Base-by-base conservation (phyloP, 139 green algal species). In the Diplosphaera chodatii region DNA sequence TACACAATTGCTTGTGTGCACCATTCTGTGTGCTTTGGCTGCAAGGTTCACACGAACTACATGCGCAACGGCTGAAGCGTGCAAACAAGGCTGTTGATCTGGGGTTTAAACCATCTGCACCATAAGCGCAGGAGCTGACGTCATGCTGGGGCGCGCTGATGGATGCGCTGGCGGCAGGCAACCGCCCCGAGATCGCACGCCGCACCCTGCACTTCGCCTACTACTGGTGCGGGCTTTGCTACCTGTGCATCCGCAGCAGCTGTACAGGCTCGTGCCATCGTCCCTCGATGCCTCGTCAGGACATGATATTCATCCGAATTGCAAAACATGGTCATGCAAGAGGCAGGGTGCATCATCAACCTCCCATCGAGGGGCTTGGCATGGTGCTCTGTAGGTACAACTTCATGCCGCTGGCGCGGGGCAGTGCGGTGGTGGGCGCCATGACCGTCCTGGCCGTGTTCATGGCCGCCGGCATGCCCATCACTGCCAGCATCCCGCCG, bases 331-430 rank as follows among this genome's bases (percentile, higher is more conserved):
- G n/a, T n/a, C n/a, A n/a, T n/a, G n/a, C n/a, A n/a, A n/a, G n/a
- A n/a, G n/a, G n/a, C n/a, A n/a, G n/a, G n/a, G n/a, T n/a, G n/a
- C n/a, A n/a, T n/a, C n/a, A n/a, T n/a, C n/a, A n/a, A n/a, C n/a
- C n/a, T 20, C 30, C 18, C 37, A 48, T 21, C 37, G 13, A 48
- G 37, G 40, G 64, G 8, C n/a, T 41, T n/a, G 40, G 23, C 18
- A 29, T 72, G 40, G 56, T n/a, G 31, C n/a, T 55, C 34, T 40
- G 77, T 68, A 77, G 78, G 82, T 98, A 97, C 87, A 98, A 97
- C 79, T 97, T 98, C 87, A 98, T 97, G 92, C 93, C 93, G 15
- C 82, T 98, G 70, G 91, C 90, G 13, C 84, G 93, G 16, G 92
- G 93, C 70, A 94, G 88, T 0, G 93, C 93, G 21, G 88, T 88